Conservation (phyloP, 306 rosid genomes). For the Nissolia schottii region DNA sequence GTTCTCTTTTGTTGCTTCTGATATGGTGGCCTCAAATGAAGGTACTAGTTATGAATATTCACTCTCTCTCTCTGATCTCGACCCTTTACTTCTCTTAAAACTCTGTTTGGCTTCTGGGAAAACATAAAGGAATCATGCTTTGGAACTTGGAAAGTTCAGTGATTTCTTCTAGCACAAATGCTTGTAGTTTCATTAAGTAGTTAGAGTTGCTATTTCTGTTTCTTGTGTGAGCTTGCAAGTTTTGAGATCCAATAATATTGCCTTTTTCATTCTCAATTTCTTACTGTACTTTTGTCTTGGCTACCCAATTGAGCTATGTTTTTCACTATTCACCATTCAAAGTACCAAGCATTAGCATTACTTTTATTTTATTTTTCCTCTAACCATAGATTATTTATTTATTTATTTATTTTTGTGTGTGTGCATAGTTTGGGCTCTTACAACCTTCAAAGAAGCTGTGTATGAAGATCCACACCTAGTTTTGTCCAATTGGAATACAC, state of each 20-base stretch:
- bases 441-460: conserved; percentile 67
- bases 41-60: conserved; percentile 41
- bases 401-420: too few species aligned
- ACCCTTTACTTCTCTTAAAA: conserved; percentile 22
- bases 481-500: conserved; percentile 73
- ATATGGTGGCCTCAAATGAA: conserved; percentile 50
- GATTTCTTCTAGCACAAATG: not conserved
- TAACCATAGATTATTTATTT: conserved; percentile 23
- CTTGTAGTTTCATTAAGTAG: not conserved
- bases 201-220: not conserved
- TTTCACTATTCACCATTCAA: not conserved
- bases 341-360: conserved; percentile 1
- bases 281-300: conserved; percentile 12
- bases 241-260: conserved; percentile 20
- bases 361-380: conserved; percentile 9
- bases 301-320: conserved; percentile 8
- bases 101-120: conserved; percentile 22
- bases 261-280: conserved; percentile 15
- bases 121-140: not conserved
- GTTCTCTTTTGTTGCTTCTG: conserved; percentile 45
- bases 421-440: conserved; percentile 62
- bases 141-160: not conserved
- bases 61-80: conserved; percentile 57
- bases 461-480: conserved; percentile 73
- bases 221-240: conserved; percentile 9